These are phyloP conservation scores for Parachaetomium inaequale DNA, from an alignment of 495 filamentous ascomycete genomes.

Conservation along the genomic window DNA sequence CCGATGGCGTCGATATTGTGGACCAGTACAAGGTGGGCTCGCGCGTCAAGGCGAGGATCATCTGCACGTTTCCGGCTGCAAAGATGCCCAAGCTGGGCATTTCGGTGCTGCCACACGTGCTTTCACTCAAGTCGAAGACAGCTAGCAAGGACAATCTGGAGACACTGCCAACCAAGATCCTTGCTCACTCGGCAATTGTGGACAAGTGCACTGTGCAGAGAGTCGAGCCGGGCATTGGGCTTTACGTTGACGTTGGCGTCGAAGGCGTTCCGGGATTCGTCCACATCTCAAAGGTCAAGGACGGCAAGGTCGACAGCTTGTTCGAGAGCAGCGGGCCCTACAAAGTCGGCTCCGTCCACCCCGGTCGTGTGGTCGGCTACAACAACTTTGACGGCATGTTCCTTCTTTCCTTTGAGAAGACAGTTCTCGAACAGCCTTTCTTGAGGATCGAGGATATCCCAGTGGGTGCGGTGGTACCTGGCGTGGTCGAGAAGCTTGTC, in stretches of 20 bases:
- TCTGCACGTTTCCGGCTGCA: constrained; percentile 74
- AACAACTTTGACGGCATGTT: constrained; percentile 82
- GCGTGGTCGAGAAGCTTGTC: constrained; percentile 78
- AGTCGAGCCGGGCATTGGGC: constrained; percentile 70
- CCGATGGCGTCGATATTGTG: constrained; percentile 58
- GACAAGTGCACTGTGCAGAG: constrained; percentile 71
- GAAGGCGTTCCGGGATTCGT: constrained; percentile 76
- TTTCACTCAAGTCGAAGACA: constrained; percentile 57
- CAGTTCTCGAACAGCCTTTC: constrained; percentile 80
- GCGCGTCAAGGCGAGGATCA: constrained; percentile 80
- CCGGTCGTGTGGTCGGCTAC: constrained; percentile 79
- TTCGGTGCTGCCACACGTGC: constrained; percentile 78
- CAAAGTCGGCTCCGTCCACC: constrained; percentile 70
- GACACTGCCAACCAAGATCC: constrained; percentile 45
- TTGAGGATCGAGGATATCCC: constrained; percentile 83
- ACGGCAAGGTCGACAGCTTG: constrained; percentile 78
- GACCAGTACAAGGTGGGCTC: constrained; percentile 73
- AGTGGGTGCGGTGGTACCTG: constrained; percentile 76
- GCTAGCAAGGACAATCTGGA: constrained; percentile 29
- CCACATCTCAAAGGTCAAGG: constrained; percentile 85
- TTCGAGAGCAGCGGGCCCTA: constrained; percentile 71
- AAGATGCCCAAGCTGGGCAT: constrained; percentile 80
- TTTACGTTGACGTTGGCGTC: constrained; percentile 78
- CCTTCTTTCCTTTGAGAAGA: constrained; percentile 77
- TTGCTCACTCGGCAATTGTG: constrained; percentile 72